Evolutionary conservation across 306 rosid species (phyloP), one percentile per base, ranked within the genome.

Genomic region (Malus orientalis): DNA sequence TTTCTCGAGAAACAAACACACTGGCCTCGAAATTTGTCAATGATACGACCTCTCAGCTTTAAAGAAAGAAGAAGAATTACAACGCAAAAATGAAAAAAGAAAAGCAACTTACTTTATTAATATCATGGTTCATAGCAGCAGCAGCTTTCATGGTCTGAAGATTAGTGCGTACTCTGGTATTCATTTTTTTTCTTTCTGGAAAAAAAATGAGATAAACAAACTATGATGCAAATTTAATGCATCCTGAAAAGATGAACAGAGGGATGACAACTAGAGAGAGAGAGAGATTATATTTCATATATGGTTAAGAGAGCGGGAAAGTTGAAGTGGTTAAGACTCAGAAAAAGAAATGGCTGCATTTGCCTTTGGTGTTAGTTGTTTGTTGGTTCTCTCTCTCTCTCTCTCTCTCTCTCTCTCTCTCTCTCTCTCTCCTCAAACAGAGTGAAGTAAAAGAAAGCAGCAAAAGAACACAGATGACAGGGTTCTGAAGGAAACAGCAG

Each of bases 271-370:
- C 23, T 7, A 30, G 77, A 70, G 29, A 63, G 69, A 64, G 51
- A 44, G 77, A 57, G 73, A 70, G 54, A 54, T 76, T 60, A 51
- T 19, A 64, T 73, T 89, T 86, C 84, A 78, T 86, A 74, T 75
- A 74, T 51, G 67, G 62, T 66, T 12, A 19, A 66, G 60, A 73
- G 82, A 90, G 98, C 97, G 97, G 97, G 91, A 94, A 93, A 87
- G 75, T 85, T 78, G 77, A 80, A 86, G 84, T 60, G 77, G 53
- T 71, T 65, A 71, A 72, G 74, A 69, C 79, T 73, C 82, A 64
- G 66, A 70, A 82, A 81, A 73, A 69, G 36, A 81, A 87, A 78
- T 84, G 79, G 47, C 76, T 69, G 85, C 58, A 81, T 40, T 33
- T 57, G 68, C 30, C 25, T 22, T 63, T 63, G 68, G 16, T 76